Base-by-base conservation (phyloP, 2,329 filamentous ascomycete species). In the Claviceps pazoutovae region DNA sequence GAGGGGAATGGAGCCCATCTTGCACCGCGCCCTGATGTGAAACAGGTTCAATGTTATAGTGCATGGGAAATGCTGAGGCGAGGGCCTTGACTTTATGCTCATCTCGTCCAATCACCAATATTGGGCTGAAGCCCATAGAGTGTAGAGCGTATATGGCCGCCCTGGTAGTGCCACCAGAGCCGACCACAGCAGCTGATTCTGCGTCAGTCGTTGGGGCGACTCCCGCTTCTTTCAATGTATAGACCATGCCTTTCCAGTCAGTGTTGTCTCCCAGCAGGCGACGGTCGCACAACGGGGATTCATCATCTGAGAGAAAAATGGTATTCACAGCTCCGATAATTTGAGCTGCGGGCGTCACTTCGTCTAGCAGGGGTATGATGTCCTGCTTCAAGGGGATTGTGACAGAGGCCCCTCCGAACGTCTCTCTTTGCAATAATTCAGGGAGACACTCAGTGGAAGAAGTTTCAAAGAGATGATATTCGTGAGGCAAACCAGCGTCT, bases 311-410 rank as follows among this genome's bases (percentile, higher is more conserved):
- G 0, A 86, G 83, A 30, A 95, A 80, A 61, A 98, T 84, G 17
- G 93, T 98, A 71, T 98, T 98, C 56, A 97, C 85, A 3, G 93
- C 93, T 21, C 93, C 93, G 55, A 98, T 96, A 34, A 80, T 73
- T 56, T 79, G 78, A 14, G 89, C 91, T 51, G 93, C 83, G 34
- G 83, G 78, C 0, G 88, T 84, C 53, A 96, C 74, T 50, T 84
- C 80, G 63, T 97, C 89, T 14, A 98, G 72, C 5, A 91, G 69
- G 0, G 79, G 74, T 70, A 94, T 88, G 53, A 97, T 82, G 59
- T 95, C 88, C 34, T 93, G 73, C 71, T 98, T 98, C 51, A 98
- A 74, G 1, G 93, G 93, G 49, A 98, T 97, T 0, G 93, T 98
- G 46, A 98, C 88, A 3, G 89, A 96, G 3, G 88, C 91, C 53